phyloP scores from a whole-genome alignment of 2,329 filamentous ascomycete genomes.

The Verticillium nubilum region DNA sequence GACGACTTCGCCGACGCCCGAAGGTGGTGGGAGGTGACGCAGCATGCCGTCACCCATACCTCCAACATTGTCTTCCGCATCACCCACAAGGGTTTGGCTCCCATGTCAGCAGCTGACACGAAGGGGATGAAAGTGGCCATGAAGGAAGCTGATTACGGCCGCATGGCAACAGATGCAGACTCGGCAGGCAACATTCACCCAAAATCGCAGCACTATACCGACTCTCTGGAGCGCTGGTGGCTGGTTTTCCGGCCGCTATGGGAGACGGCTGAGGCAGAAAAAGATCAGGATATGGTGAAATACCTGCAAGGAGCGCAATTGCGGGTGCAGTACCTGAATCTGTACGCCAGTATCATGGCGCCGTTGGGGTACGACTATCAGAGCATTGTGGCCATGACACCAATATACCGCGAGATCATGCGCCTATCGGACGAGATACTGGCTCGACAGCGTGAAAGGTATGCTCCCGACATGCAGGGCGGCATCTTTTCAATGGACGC shows the following conservation, averaged over 20 bases:
- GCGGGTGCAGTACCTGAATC: slow-evolving; percentile 18
- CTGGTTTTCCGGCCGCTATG: neutral
- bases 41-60: slow-evolving; percentile 19
- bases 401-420: slow-evolving; percentile 19
- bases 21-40: slow-evolving; percentile 21
- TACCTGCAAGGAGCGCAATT: slow-evolving; percentile 10
- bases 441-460: neutral
- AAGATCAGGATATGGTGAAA: neutral
- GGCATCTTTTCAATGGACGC: slow-evolving; percentile 22
- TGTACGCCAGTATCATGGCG: slow-evolving; percentile 14
- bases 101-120: neutral
- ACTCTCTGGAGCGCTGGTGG: slow-evolving; percentile 10
- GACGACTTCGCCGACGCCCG: slow-evolving; percentile 17
- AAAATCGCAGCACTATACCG: neutral
- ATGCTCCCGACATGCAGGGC: slow-evolving; percentile 7
- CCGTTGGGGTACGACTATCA: slow-evolving; percentile 16
- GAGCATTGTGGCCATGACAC: slow-evolving; percentile 16
- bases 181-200: neutral
- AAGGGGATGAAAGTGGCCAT: slow-evolving; percentile 2
- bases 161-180: neutral
- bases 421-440: slow-evolving; percentile 16
- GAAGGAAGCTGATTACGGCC: neutral
- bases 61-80: slow-evolving; percentile 12
- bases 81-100: slow-evolving; percentile 8
- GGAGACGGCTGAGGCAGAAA: neutral